Percentiles rank a stretch among this genome's conserved stretches.
Evolutionary conservation across 2,329 filamentous ascomycete genomes (phyloP).

Genomic region (Talaromyces pinophilus): DNA sequence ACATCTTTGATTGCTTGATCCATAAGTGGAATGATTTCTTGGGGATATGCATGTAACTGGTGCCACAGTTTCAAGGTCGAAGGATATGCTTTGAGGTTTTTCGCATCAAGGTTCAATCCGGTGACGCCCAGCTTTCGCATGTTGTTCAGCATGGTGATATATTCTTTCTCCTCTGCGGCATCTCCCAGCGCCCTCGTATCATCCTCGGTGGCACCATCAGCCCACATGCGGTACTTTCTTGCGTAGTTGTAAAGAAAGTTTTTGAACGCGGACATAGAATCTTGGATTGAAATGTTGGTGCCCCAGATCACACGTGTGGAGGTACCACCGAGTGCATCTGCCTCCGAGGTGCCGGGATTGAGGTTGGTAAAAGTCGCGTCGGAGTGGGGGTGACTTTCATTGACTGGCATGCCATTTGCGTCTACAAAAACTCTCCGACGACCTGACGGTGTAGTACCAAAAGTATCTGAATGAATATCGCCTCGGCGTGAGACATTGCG

Average conservation of each 20-base stretch:
- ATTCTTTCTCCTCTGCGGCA: constrained; percentile 75
- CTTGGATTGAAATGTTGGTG: constrained; percentile 90
- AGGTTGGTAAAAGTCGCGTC: constrained; percentile 68
- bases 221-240: constrained; percentile 89
- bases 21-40: constrained; percentile 95
- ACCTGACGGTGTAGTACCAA: constrained; percentile 54
- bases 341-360: constrained; percentile 86
- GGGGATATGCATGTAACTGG: constrained; percentile 89
- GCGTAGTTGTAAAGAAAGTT: constrained; percentile 92
- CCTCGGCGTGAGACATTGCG: constrained; percentile 68
- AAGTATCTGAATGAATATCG: constrained; percentile 81
- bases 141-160: constrained; percentile 80
- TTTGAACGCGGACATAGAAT: constrained; percentile 83
- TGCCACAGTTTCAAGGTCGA: constrained; percentile 93
- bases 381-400: constrained; percentile 52
- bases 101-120: constrained; percentile 82
- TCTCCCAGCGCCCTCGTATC: constrained; percentile 68
- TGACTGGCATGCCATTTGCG: constrained; percentile 62
- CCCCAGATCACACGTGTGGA: constrained; percentile 90
- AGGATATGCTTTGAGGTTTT: constrained; percentile 89
- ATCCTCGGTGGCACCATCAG: constrained; percentile 77
- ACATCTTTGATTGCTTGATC: constrained; percentile 91
- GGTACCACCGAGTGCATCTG: constrained; percentile 78
- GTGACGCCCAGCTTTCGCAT: constrained; percentile 86
- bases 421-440: constrained; percentile 65